Conservation (phyloP, 2,329 filamentous ascomycete genomes). For the Incumbomyces delicatus region DNA sequence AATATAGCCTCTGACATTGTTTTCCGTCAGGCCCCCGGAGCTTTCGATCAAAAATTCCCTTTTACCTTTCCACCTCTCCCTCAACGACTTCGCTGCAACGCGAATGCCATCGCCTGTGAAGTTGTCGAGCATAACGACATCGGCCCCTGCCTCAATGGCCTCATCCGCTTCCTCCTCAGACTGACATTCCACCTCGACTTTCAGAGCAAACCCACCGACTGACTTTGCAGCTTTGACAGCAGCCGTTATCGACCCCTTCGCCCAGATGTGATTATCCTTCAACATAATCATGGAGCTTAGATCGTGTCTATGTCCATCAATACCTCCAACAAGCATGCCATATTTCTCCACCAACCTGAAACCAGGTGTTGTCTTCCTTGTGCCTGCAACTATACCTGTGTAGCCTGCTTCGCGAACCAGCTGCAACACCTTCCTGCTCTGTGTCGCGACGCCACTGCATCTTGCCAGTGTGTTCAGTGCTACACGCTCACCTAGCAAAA, state of each 20-base stretch:
- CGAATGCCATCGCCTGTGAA: slow-evolving; percentile 73
- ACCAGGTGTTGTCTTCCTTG: slow-evolving; percentile 91
- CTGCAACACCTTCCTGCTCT: slow-evolving; percentile 46
- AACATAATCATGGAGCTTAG: slow-evolving; percentile 94
- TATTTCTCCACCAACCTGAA: slow-evolving; percentile 97
- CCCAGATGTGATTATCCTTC: slow-evolving; percentile 98
- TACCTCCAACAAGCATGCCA: slow-evolving; percentile 88
- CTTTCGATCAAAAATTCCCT: slow-evolving; percentile 75
- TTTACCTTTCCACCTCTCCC: slow-evolving; percentile 64
- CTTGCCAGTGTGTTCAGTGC: slow-evolving; percentile 83
- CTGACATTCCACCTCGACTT: slow-evolving; percentile 94
- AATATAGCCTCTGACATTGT: slow-evolving; percentile 77
- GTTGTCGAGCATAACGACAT: slow-evolving; percentile 97
- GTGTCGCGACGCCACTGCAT: slow-evolving; percentile 82
- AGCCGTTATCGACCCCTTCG: slow-evolving; percentile 59
- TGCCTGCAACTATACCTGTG: slow-evolving; percentile 77
- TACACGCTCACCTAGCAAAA: slow-evolving; percentile 87
- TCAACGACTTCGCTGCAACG: slow-evolving; percentile 62
- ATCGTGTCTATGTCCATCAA: slow-evolving; percentile 85
- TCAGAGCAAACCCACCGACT: slow-evolving; percentile 79
- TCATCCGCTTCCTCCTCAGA: slow-evolving; percentile 80
- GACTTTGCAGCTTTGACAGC: slow-evolving; percentile 76
- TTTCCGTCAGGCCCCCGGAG: slow-evolving; percentile 75
- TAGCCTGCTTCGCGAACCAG: slow-evolving; percentile 60
- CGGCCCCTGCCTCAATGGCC: slow-evolving; percentile 80